A percentile compares a stretch with the other conserved stretches of the same genome.
Evolutionary conservation across 805 yeast species (phyloP).

Genomic region (Wickerhamiella qilinensis): DNA sequence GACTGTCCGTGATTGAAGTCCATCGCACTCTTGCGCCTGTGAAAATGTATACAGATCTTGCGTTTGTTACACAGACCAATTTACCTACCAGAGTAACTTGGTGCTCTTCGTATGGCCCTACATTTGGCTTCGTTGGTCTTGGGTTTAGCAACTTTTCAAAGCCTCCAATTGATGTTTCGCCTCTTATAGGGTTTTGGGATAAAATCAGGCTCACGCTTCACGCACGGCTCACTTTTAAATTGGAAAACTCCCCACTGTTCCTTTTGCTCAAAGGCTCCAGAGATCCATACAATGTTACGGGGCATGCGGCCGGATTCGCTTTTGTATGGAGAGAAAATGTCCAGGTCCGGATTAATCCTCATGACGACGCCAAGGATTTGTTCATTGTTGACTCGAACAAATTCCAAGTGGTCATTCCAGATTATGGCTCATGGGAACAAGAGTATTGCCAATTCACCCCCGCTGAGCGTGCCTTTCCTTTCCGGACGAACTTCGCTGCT

Average conservation of each 20-base stretch:
- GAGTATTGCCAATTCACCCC: slow-evolving; percentile 16
- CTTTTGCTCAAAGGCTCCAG: slow-evolving; percentile 45
- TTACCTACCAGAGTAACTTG: slow-evolving; percentile 55
- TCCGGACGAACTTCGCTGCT: slow-evolving; percentile 13
- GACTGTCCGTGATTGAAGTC: slow-evolving; percentile 38
- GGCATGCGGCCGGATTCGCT: slow-evolving; percentile 58
- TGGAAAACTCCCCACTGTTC: slow-evolving; percentile 31
- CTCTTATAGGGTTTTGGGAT: slow-evolving; percentile 85
- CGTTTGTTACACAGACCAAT: slow-evolving; percentile 36
- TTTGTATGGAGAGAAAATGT: slow-evolving; percentile 55
- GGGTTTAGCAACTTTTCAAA: slow-evolving; percentile 73
- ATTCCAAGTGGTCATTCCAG: slow-evolving; percentile 60
- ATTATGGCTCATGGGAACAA: slow-evolving; percentile 35
- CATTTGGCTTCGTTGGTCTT: slow-evolving; percentile 62
- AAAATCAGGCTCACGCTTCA: slow-evolving; percentile 63
- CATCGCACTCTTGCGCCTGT: slow-evolving; percentile 65
- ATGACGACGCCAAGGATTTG: slow-evolving; percentile 53
- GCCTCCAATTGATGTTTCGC: slow-evolving; percentile 79
- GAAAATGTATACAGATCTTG: slow-evolving; percentile 50
- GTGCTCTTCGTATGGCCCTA: slow-evolving; percentile 77
- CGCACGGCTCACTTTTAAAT: slow-evolving; percentile 42
- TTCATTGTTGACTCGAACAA: slow-evolving; percentile 45
- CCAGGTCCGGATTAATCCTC: slow-evolving; percentile 40
- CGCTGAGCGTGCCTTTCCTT: slow-evolving; percentile 18
- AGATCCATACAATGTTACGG: slow-evolving; percentile 61